Percentiles rank a stretch among this genome's conserved stretches.
Evolutionary conservation across 2,329 filamentous ascomycete species (phyloP).

Genomic region (Drechslera avenae): DNA sequence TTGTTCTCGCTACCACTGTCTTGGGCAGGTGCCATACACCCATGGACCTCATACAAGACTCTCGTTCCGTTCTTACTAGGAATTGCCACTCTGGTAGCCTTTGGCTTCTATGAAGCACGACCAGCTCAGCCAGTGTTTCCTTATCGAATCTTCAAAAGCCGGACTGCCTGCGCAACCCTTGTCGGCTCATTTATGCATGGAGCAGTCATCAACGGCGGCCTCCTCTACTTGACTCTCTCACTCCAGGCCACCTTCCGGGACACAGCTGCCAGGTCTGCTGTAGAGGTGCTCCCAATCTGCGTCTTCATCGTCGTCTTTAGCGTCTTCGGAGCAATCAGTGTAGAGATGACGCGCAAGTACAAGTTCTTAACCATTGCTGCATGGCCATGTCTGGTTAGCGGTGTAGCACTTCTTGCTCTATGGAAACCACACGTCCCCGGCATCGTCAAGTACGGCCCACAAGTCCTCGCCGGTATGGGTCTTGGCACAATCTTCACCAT

Average conservation of each 20-base stretch:
- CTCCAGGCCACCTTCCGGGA: slow-evolving; percentile 45
- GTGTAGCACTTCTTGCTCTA: slow-evolving; percentile 59
- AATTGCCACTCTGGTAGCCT: slow-evolving; percentile 53
- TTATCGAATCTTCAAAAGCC: slow-evolving; percentile 52
- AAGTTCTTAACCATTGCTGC: slow-evolving; percentile 64
- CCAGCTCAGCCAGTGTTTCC: slow-evolving; percentile 57
- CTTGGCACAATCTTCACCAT: slow-evolving; percentile 15
- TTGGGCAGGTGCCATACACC: slow-evolving; percentile 56
- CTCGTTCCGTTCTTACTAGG: slow-evolving; percentile 65
- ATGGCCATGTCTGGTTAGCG: slow-evolving; percentile 63
- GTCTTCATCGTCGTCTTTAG: slow-evolving; percentile 50
- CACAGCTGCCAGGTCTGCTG: slow-evolving; percentile 39
- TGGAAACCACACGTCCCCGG: neutral
- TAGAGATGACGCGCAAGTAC: slow-evolving; percentile 59
- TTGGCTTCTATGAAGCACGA: slow-evolving; percentile 60
- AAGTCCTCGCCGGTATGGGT: slow-evolving; percentile 18
- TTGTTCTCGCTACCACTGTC: slow-evolving; percentile 56
- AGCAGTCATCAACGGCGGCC: slow-evolving; percentile 47
- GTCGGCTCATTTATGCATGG: slow-evolving; percentile 62
- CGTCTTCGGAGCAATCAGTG: neutral
- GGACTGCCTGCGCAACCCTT: slow-evolving; percentile 56
- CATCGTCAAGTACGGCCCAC: neutral
- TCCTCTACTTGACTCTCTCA: slow-evolving; percentile 48
- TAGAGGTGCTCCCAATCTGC: slow-evolving; percentile 46
- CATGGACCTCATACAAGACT: slow-evolving; percentile 63